These are phyloP conservation scores for Candida michaelii DNA, from an alignment of 805 yeast genomes.

Conservation along the genomic window DNA sequence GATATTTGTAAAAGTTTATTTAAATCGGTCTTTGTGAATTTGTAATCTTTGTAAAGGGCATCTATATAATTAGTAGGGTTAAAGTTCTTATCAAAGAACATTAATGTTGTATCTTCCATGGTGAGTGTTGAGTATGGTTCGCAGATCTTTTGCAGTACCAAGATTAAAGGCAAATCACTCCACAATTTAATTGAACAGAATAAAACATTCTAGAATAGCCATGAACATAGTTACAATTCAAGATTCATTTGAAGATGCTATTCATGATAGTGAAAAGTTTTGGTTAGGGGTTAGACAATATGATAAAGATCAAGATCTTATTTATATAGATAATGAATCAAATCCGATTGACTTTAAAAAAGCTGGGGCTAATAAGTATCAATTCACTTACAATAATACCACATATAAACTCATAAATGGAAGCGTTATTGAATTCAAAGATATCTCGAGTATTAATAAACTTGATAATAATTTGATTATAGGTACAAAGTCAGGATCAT, in stretches of 20 bases:
- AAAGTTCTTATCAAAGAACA: slow-evolving; percentile 69
- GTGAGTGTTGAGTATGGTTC: not conserved
- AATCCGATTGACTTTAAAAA: slow-evolving; percentile 2
- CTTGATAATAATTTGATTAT: slow-evolving; percentile 12
- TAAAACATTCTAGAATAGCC: too few relatives aligned
- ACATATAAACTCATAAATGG: slow-evolving; percentile 7
- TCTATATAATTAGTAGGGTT: slow-evolving; percentile 66
- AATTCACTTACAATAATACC: slow-evolving; percentile 1
- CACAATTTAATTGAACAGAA: too few relatives aligned
- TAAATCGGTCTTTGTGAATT: slow-evolving; percentile 22
- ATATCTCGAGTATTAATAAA: slow-evolving; percentile 8
- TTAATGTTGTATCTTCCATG: slow-evolving; percentile 48
- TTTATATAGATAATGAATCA: not conserved
- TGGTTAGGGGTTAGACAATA: slow-evolving; percentile 39
- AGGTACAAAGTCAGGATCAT: slow-evolving; percentile 16
- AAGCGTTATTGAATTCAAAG: slow-evolving; percentile 3
- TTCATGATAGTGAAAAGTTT: slow-evolving; percentile 41
- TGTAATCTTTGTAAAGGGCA: slow-evolving; percentile 46
- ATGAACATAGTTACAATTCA: slow-evolving; percentile 40
- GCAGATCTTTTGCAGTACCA: not conserved
- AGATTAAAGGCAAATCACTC: too few relatives aligned
- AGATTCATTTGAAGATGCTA: slow-evolving; percentile 43
- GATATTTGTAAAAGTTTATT: slow-evolving; percentile 48
- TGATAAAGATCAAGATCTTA: not conserved
- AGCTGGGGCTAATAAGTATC: not conserved